phyloP scores from a whole-genome alignment of 495 filamentous ascomycete genomes.

The Trichoderma gamsii region DNA sequence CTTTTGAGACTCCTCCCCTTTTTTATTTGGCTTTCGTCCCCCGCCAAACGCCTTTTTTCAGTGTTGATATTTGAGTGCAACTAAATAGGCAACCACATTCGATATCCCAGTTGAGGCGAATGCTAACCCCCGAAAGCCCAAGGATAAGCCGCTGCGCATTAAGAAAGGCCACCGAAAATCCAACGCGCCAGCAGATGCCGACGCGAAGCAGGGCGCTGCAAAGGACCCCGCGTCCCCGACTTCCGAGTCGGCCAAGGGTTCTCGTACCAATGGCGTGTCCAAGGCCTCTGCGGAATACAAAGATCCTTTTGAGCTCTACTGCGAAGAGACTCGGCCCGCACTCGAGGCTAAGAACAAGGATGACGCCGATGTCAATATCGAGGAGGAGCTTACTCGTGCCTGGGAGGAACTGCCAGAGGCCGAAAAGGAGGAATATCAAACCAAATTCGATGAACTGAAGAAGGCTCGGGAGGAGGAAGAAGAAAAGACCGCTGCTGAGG shows the following conservation, averaged over 20 bases:
- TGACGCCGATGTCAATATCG: conserved; percentile 29
- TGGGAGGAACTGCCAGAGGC: conserved; percentile 44
- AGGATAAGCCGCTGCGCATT: conserved; percentile 82
- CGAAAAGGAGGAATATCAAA: conserved; percentile 40
- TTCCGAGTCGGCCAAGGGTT: conserved; percentile 30
- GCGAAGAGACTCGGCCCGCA: conserved; percentile 37
- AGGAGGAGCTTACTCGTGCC: conserved; percentile 41
- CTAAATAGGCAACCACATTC: conserved; percentile 11
- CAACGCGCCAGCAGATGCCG: conserved; percentile 25
- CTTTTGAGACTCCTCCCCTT: background rate
- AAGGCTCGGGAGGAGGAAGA: conserved; percentile 21
- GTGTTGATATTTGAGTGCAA: conserved; percentile 16
- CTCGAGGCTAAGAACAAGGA: conserved; percentile 34
- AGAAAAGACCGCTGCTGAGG: conserved; percentile 14
- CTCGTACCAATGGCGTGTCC: conserved; percentile 23
- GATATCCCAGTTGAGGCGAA: conserved; percentile 17
- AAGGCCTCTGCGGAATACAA: conserved; percentile 38
- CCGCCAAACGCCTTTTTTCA: conserved; percentile 16
- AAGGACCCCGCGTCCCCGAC: conserved; percentile 26
- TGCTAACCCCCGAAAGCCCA: conserved; percentile 50
- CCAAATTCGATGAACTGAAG: conserved; percentile 28
- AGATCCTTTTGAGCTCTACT: conserved; percentile 49
- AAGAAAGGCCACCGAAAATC: conserved; percentile 69
- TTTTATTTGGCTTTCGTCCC: background rate
- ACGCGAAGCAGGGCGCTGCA: conserved; percentile 22